These are phyloP conservation scores for Tothia fuscella DNA, from an alignment of 2,329 filamentous ascomycete species.

Conservation along the genomic window DNA sequence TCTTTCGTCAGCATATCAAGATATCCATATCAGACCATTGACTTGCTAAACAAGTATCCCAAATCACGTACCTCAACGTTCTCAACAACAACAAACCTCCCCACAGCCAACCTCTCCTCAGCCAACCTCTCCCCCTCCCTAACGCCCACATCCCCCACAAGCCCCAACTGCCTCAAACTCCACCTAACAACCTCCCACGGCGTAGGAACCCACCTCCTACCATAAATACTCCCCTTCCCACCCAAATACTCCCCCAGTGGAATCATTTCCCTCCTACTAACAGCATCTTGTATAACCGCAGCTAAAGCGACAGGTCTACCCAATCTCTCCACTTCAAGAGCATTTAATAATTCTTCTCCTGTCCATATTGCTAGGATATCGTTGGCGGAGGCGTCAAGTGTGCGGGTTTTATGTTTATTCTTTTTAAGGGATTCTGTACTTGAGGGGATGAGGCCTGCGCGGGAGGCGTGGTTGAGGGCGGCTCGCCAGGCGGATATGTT, in stretches of 20 bases:
- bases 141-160: conserved; percentile 38
- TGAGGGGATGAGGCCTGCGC: conserved; percentile 46
- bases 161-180: conserved; percentile 59
- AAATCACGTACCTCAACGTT: conserved; percentile 25
- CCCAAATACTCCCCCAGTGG: conserved; percentile 56
- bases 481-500: conserved; percentile 71
- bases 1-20: background rate
- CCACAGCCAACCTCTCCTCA: conserved; percentile 46
- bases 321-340: conserved; percentile 65
- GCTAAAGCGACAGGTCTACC: conserved; percentile 68
- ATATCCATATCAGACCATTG: background rate
- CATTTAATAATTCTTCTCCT: conserved; percentile 52
- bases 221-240: conserved; percentile 59
- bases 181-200: conserved; percentile 63
- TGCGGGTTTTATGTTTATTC: conserved; percentile 7
- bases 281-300: conserved; percentile 65
- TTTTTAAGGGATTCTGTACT: conserved; percentile 18
- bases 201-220: conserved; percentile 50
- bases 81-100: conserved; percentile 53
- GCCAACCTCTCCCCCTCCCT: conserved; percentile 17
- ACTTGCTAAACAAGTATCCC: background rate
- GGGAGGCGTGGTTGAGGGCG: conserved; percentile 57
- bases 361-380: conserved; percentile 40
- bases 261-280: conserved; percentile 57
- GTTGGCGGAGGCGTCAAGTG: conserved; percentile 23